Conservation (phyloP, 305 asterid species). For the Ajuga reptans region DNA sequence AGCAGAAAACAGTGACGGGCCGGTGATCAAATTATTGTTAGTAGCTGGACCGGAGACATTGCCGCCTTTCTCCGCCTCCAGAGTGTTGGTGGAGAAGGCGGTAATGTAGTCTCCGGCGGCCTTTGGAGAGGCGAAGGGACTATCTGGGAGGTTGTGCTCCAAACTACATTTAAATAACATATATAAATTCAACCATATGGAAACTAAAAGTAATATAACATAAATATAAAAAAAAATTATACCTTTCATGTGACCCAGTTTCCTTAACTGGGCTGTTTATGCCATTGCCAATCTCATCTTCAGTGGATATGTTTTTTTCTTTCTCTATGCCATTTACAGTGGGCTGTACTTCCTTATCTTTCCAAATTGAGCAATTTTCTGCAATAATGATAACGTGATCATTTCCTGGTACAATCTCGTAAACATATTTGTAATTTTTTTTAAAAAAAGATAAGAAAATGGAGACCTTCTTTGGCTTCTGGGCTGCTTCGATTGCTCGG, state of each 20-base stretch:
- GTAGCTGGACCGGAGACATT: conserved; percentile 21
- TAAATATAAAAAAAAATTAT: not conserved
- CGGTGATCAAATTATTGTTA: conserved; percentile 38
- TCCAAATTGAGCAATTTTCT: conserved; percentile 34
- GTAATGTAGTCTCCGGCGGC: conserved; percentile 29
- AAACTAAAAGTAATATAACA: too few species aligned
- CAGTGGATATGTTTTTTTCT: conserved; percentile 26
- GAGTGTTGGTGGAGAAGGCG: conserved; percentile 25
- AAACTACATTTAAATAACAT: conserved; percentile 23
- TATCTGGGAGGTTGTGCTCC: conserved; percentile 72
- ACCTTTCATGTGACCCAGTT: conserved; percentile 47
- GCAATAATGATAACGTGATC: conserved; percentile 23
- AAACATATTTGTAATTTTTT: not conserved
- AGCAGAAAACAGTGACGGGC: conserved; percentile 34
- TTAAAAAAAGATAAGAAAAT: not conserved
- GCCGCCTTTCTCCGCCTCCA: conserved; percentile 27
- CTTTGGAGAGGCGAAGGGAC: conserved; percentile 63
- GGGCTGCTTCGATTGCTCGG: conserved; percentile 35
- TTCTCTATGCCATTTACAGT: not conserved
- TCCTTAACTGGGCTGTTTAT: conserved; percentile 26
- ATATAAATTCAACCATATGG: not conserved
- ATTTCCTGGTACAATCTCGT: not conserved
- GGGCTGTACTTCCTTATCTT: not conserved
- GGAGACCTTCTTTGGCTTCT: conserved; percentile 37
- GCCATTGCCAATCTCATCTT: conserved; percentile 29